Percentiles rank a stretch among this genome's conserved stretches.
Evolutionary conservation across 257 asterid genomes (phyloP).

Genomic region (Prunella vulgaris): DNA sequence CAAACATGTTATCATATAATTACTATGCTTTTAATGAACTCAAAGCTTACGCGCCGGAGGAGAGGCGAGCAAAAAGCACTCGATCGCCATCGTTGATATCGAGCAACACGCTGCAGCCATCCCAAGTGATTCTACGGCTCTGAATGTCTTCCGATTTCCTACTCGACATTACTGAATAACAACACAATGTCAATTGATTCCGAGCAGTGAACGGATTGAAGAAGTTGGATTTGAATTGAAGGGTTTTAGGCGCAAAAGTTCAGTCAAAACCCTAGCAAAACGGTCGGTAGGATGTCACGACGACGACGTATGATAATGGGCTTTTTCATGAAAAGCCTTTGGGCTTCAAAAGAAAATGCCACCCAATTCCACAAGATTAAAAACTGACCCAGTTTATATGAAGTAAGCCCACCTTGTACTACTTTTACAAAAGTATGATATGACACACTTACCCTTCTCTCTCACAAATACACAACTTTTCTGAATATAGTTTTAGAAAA

Average conservation of each 20-base stretch:
- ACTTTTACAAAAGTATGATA: too few species aligned
- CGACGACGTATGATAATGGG: too few species aligned
- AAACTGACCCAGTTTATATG: too few species aligned
- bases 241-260: constrained; percentile 23
- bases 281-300: too few species aligned
- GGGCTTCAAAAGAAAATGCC: too few species aligned
- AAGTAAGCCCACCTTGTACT: too few species aligned
- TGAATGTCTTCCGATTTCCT: constrained; percentile 22
- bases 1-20: background rate
- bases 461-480: too few species aligned
- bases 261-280: too few species aligned
- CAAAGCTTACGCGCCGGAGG: constrained; percentile 66
- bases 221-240: constrained; percentile 3
- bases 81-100: constrained; percentile 95
- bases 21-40: background rate
- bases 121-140: constrained; percentile 73
- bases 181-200: background rate
- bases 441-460: too few species aligned
- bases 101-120: constrained; percentile 92
- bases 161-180: constrained; percentile 32
- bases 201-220: background rate
- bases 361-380: too few species aligned
- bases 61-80: constrained; percentile 88
- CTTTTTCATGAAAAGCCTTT: too few species aligned
- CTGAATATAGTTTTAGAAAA: too few species aligned